Base-by-base conservation (phyloP, 352 stramenopile genomes). In the Saprolegnia diclina region DNA sequence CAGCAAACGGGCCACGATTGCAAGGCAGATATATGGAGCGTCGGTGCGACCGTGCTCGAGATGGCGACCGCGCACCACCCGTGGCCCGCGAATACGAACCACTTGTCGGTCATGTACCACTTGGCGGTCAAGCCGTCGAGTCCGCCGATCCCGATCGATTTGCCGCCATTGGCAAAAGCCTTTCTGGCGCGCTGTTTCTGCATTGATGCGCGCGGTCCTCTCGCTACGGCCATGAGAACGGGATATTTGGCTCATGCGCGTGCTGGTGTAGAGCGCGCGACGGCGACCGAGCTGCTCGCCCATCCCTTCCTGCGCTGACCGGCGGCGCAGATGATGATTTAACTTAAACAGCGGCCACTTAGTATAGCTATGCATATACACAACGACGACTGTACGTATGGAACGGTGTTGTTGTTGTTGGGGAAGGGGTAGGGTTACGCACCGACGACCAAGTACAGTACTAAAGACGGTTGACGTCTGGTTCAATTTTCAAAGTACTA, bases 1-100 rank as follows among this genome's bases (percentile, higher is more conserved):
- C 87, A 86, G 46, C 85, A 93, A 79, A 87, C 73, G 54, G 79
- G 84, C 14, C 82, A 90, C 62, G 81, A 78, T 19, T 88, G 83
- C 68, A 90, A 90, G 56, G 84, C 82, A 9, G 84, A 92, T 59
- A 87, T 92, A 67, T 92, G 84, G 84, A 90, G 82, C 72, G 88
- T 92, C 53, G 84, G 84, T 5, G 84, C 82, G 18, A 92, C 84
- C 0, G 81, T 90, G 14, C 83, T 92, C 64, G 84, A 92, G 61
- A 92, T 92, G 84, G 84, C 84, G 24, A 90, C 84, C n/a, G 82
- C 76, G 21, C 79, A 79, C 21, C 81, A 91, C 48, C 83, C 83
- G 19, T 91, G 83, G 83, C 83, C 83, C 18, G 50, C 76, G 0
- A 82, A 77, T 56, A 82, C 79, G 64, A 91, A 87, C 29, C 74